Percentiles rank a stretch among this genome's conserved stretches.
phyloP scores from a whole-genome alignment of 2,329 filamentous ascomycete species.

The Ophiostoma tasmaniense region DNA sequence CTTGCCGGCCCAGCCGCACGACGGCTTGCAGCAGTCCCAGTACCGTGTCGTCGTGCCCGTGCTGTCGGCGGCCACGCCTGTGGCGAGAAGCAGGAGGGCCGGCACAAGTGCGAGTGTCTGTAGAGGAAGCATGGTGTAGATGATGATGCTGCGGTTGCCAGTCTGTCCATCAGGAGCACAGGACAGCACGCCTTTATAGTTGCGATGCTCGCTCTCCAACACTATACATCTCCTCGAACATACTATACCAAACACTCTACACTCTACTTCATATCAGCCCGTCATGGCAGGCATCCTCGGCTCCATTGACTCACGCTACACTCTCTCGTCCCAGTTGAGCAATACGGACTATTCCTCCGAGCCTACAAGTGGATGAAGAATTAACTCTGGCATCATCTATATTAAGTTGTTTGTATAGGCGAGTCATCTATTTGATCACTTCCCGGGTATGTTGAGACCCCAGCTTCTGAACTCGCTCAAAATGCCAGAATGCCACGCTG shows the following conservation, averaged over 20 bases:
- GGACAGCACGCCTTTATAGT: background rate
- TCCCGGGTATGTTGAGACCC: too few relatives aligned
- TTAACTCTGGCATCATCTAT: background rate
- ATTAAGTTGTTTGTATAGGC: background rate
- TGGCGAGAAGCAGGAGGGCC: conserved; percentile 7
- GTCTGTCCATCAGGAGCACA: background rate
- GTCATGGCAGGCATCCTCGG: background rate
- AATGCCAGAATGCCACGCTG: too few relatives aligned
- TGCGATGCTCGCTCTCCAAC: background rate
- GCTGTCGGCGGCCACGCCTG: conserved; percentile 8
- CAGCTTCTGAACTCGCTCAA: too few relatives aligned
- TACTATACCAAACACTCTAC: background rate
- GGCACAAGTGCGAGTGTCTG: conserved; percentile 10
- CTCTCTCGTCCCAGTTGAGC: background rate
- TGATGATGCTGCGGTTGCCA: background rate
- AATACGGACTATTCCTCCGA: background rate
- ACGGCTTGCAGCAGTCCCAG: conserved; percentile 63
- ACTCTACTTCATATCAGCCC: background rate
- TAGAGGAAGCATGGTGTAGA: conserved; percentile 10
- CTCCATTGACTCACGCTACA: background rate
- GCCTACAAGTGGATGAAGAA: background rate
- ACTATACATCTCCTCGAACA: background rate
- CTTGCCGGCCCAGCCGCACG: conserved; percentile 47
- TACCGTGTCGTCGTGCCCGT: conserved; percentile 21
- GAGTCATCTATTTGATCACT: too few relatives aligned